phyloP scores from a whole-genome alignment of 768 basidiomycete genomes.

The Psilocybe tampanensis region DNA sequence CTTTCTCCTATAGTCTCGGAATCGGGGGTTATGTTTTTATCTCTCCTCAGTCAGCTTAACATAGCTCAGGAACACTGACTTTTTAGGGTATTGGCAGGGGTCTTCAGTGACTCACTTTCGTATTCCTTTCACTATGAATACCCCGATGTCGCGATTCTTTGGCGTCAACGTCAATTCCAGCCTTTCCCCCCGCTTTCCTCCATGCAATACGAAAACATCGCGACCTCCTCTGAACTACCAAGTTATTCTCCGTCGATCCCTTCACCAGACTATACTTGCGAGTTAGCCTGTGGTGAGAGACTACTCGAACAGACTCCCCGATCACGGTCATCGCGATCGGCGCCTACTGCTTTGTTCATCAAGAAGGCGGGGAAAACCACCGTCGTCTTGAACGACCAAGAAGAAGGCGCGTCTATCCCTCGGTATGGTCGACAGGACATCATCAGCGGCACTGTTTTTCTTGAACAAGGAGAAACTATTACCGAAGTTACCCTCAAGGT shows the following conservation, averaged over 20 bases:
- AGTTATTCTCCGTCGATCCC: slow-evolving; percentile 56
- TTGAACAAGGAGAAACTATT: slow-evolving; percentile 42
- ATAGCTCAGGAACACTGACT: neutral
- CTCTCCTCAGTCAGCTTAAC: neutral
- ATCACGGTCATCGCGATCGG: slow-evolving; percentile 17
- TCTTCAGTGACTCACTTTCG: slow-evolving; percentile 2
- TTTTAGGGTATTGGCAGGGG: neutral
- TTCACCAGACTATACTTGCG: slow-evolving; percentile 59
- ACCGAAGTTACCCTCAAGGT: slow-evolving; percentile 50
- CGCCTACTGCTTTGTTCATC: slow-evolving; percentile 43
- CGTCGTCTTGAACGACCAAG: slow-evolving; percentile 50
- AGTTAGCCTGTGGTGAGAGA: slow-evolving; percentile 53
- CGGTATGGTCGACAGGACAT: slow-evolving; percentile 44
- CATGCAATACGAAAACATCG: slow-evolving; percentile 16
- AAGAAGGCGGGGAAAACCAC: slow-evolving; percentile 41
- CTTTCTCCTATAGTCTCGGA: slow-evolving; percentile 1
- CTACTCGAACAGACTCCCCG: slow-evolving; percentile 53
- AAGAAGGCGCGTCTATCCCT: slow-evolving; percentile 38
- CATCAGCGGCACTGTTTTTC: slow-evolving; percentile 44
- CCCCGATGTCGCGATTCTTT: neutral
- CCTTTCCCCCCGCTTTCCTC: slow-evolving; percentile 2
- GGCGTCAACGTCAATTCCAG: neutral
- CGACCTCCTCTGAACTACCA: slow-evolving; percentile 37
- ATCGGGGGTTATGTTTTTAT: neutral
- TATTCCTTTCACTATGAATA: slow-evolving; percentile 3